Evolutionary conservation across 306 rosid species (phyloP), one percentile per base, ranked within the genome.

Genomic region (Geum urbanum): DNA sequence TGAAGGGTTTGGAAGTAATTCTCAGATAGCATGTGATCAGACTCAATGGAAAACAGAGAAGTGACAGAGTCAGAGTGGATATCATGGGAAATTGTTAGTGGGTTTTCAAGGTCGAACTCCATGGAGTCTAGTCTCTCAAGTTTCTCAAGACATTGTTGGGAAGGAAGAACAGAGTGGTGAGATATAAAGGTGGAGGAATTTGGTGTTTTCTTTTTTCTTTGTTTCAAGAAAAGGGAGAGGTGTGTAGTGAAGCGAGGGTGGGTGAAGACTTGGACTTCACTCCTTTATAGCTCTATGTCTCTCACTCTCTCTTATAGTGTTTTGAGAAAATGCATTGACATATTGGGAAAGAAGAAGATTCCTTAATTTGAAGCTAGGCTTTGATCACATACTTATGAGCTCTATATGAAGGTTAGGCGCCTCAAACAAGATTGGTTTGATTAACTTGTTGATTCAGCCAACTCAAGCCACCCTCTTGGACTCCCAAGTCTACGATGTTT

Each of bases 41-140:
- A 83, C 72, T 94, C 97, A 48, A 58, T 65, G 75, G 80, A 83
- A 67, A 94, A 90, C 65, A 87, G 90, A 32, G 90, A 88, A 66
- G 88, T 59, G 71, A 82, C 47, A 4, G 77, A 20, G 43, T 90
- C 85, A 44, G 70, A 81, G 67, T 74, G 84, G 51, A 71, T 80
- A 50, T 76, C 75, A 18, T 80, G 81, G 76, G 72, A 79, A 76
- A 84, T 71, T 35, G 82, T 81, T 2, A 88, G 77, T 68, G 98
- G 98, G 90, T 90, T 88, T 82, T 92, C 96, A 12, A 86, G 97
- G 81, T 90, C 89, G 84, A 86, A 86, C 76, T 92, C 98, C 98
- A 94, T 94, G 69, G 79, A 71, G 7, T 27, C 1, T 52, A 37
- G 76, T 18, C 4, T 13, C 27, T 10, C 13, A 44, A 56, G 73